These are phyloP conservation scores for Myotisia sp. DNA, from an alignment of 2,329 filamentous ascomycete species.

Conservation along the genomic window DNA sequence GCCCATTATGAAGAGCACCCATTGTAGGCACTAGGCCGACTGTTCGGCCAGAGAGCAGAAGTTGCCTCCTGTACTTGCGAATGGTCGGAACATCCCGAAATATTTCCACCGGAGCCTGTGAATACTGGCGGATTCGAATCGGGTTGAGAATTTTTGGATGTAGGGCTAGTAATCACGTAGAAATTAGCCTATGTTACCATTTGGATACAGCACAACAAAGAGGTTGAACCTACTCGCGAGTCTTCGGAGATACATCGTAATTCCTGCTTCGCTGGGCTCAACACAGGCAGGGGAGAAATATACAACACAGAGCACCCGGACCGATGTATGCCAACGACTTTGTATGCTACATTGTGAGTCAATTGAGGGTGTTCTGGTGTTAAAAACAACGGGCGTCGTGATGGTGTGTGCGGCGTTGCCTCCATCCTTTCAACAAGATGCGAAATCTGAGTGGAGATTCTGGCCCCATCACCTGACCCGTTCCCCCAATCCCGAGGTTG, in stretches of 20 bases:
- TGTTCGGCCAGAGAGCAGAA: conserved; percentile 51
- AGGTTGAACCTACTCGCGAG: conserved; percentile 14
- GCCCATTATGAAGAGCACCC: conserved; percentile 89
- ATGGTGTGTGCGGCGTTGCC: conserved; percentile 16
- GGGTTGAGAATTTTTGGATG: conserved; percentile 6
- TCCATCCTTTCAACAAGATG: conserved; percentile 9
- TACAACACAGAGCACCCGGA: not conserved
- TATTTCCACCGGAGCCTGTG: conserved; percentile 32
- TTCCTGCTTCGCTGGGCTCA: not conserved
- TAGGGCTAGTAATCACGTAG: conserved; percentile 4
- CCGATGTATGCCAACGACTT: not conserved
- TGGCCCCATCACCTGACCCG: not conserved
- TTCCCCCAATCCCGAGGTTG: conserved; percentile 1
- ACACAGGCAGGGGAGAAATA: not conserved
- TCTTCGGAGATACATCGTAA: conserved; percentile 18
- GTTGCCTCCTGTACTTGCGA: conserved; percentile 53
- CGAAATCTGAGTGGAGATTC: not conserved
- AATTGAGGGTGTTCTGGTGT: conserved; percentile 7
- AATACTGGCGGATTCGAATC: conserved; percentile 6
- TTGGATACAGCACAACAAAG: too few species aligned
- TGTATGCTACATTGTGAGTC: conserved; percentile 5
- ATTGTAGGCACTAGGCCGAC: conserved; percentile 91
- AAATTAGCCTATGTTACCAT: conserved; percentile 8
- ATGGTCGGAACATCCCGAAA: conserved; percentile 62
- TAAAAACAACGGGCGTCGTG: conserved; percentile 8